Conservation (phyloP, 2,329 filamentous ascomycete genomes). For the Botryosphaeria agaves region DNA sequence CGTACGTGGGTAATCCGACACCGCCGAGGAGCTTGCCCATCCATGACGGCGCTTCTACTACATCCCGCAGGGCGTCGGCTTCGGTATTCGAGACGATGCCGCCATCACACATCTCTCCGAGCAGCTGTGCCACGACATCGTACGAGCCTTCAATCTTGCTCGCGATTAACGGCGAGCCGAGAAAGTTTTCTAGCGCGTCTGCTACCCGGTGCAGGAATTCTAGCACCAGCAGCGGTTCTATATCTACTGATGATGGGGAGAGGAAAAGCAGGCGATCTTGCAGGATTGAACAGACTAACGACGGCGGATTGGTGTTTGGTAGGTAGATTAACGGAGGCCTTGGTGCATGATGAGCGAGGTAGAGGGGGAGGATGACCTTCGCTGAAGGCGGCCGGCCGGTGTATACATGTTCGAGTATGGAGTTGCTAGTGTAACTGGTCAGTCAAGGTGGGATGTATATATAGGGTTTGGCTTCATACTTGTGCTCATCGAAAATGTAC, state of each 20-base stretch:
- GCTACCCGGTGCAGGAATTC: constrained; percentile 90
- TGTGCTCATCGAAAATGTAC: constrained; percentile 92
- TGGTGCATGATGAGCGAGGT: constrained; percentile 64
- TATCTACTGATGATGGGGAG: constrained; percentile 68
- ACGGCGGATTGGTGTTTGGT: constrained; percentile 64
- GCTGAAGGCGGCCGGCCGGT: constrained; percentile 64
- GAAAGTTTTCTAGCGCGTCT: constrained; percentile 85
- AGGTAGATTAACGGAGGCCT: constrained; percentile 79
- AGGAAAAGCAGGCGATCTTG: constrained; percentile 80
- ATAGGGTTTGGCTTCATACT: constrained; percentile 36
- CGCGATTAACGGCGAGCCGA: constrained; percentile 72
- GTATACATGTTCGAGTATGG: constrained; percentile 80
- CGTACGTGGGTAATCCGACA: constrained; percentile 63
- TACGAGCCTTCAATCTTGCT: constrained; percentile 80
- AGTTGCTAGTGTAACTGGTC: constrained; percentile 23
- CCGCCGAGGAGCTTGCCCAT: constrained; percentile 78
- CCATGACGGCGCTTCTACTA: constrained; percentile 81
- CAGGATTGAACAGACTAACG: constrained; percentile 72
- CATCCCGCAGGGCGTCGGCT: constrained; percentile 76
- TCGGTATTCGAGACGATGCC: constrained; percentile 83
- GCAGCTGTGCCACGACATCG: constrained; percentile 81
- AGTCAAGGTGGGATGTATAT: constrained; percentile 3
- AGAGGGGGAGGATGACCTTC: constrained; percentile 63
- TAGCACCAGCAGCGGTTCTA: constrained; percentile 74
- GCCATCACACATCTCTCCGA: constrained; percentile 93